These are phyloP conservation scores for Cyamopsis tetragonoloba DNA, from an alignment of 306 rosid genomes.

Conservation along the genomic window DNA sequence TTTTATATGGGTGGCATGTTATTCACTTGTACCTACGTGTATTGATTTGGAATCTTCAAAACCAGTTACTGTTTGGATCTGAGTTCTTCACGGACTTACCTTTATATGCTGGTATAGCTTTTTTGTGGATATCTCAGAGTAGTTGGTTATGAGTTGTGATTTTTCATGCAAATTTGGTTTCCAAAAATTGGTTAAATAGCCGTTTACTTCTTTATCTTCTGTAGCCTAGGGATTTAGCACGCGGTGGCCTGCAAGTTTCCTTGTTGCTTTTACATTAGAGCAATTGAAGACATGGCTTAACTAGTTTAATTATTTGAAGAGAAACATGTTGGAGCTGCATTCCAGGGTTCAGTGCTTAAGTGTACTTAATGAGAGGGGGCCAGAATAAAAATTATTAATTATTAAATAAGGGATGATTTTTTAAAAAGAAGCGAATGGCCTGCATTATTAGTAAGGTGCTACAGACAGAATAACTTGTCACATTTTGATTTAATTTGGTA, in stretches of 20 bases:
- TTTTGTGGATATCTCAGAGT: neutral
- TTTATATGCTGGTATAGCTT: neutral
- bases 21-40: slow-evolving; percentile 27
- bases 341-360: neutral
- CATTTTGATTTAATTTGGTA: too few relatives aligned
- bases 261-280: neutral
- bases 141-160: neutral
- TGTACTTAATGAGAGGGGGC: neutral
- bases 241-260: neutral
- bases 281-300: neutral
- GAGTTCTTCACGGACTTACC: neutral
- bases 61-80: slow-evolving; percentile 6
- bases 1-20: slow-evolving; percentile 51
- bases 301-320: neutral
- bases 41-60: slow-evolving; percentile 15
- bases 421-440: too few relatives aligned
- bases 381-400: too few relatives aligned
- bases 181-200: neutral
- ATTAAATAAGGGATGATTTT: too few relatives aligned
- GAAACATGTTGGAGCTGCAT: neutral
- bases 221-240: neutral
- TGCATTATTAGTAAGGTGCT: neutral
- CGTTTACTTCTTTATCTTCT: neutral
- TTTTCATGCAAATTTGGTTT: slow-evolving; percentile 1
- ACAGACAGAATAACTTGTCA: too few relatives aligned